These are phyloP conservation scores for Neopestalotiopsis sp. DNA, from an alignment of 2,329 filamentous ascomycete genomes.

Conservation along the genomic window DNA sequence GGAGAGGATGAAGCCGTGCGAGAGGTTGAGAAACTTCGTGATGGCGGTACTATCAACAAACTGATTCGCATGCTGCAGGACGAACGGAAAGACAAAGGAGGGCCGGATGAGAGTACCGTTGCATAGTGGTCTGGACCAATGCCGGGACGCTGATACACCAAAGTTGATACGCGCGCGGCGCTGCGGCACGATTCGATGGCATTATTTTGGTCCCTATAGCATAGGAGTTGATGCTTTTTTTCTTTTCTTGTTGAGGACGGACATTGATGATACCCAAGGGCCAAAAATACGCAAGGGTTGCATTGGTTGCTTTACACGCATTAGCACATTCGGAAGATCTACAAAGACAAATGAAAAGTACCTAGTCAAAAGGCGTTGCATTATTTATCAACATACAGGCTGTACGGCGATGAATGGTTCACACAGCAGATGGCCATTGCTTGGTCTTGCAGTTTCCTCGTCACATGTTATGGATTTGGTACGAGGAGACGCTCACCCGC, in stretches of 20 bases:
- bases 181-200: neutral
- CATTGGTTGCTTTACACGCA: neutral
- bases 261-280: conserved; percentile 14
- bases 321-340: neutral
- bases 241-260: conserved; percentile 4
- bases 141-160: neutral
- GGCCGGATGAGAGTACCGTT: conserved; percentile 33
- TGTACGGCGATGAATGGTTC: neutral
- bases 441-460: neutral
- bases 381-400: neutral
- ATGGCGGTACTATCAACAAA: conserved; percentile 43
- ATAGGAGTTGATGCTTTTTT: neutral
- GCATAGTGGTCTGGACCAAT: conserved; percentile 27
- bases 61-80: conserved; percentile 42
- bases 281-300: conserved; percentile 3
- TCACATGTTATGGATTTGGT: neutral
- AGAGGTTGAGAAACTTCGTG: conserved; percentile 42
- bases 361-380: neutral
- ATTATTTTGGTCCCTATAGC: neutral
- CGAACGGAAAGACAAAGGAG: conserved; percentile 40
- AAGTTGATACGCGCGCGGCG: neutral
- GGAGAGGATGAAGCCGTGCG: conserved; percentile 40
- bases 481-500: neutral
- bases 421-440: neutral
- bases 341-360: neutral